These are phyloP conservation scores for Avena insularis DNA, from an alignment of 176 grass and related monocot species.

Conservation along the genomic window DNA sequence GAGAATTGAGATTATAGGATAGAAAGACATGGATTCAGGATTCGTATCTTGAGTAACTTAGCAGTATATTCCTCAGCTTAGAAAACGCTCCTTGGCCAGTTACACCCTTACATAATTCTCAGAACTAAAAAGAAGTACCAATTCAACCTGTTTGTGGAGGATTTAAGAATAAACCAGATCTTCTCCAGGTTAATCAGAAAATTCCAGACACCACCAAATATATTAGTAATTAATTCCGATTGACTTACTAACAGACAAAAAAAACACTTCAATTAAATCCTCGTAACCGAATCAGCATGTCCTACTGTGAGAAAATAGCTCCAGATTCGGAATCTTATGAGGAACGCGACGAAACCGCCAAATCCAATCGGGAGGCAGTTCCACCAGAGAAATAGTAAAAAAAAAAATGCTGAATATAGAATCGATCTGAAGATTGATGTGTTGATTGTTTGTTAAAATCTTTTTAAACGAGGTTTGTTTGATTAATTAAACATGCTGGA, in stretches of 20 bases:
- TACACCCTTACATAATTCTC: too few species aligned
- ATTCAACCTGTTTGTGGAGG: too few species aligned
- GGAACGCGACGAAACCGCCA: slow-evolving; percentile 13
- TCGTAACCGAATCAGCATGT: not conserved
- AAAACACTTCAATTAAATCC: slow-evolving; percentile 21
- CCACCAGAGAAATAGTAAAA: not conserved
- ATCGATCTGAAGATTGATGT: not conserved
- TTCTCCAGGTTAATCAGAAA: slow-evolving; percentile 27
- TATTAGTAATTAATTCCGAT: not conserved
- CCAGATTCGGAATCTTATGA: not conserved
- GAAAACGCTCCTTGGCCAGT: too few species aligned
- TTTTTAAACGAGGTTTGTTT: not conserved
- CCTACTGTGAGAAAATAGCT: too few species aligned
- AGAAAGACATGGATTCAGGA: too few species aligned
- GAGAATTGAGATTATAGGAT: not conserved
- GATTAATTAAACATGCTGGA: slow-evolving; percentile 1
- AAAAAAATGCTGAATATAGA: not conserved
- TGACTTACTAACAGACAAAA: slow-evolving; percentile 2
- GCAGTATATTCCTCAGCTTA: too few species aligned
- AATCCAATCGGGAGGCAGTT: slow-evolving; percentile 16
- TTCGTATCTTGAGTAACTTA: too few species aligned
- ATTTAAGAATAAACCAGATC: slow-evolving; percentile 2
- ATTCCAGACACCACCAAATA: not conserved
- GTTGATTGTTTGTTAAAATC: not conserved
- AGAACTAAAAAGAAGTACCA: too few species aligned